Base-by-base conservation (phyloP, 768 basidiomycete species). In the Pleurotus giganteus region DNA sequence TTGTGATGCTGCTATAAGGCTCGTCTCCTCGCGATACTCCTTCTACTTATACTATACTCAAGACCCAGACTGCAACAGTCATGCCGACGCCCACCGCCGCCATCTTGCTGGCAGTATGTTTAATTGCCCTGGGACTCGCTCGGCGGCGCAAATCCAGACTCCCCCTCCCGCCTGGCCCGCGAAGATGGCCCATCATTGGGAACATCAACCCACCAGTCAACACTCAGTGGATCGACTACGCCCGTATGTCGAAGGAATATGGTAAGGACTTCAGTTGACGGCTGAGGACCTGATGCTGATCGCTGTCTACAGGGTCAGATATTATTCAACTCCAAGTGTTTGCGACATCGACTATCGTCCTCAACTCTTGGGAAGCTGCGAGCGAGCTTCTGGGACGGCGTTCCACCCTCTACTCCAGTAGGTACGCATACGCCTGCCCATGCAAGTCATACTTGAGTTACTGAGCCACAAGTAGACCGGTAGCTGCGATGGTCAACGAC, bases 311-410 rank as follows among this genome's bases (percentile, higher is more conserved):
- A 73, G 72, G 63, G 15, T 69, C 67, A 15, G 68, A 68, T 36
- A 61, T 72, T 2, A 39, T 74, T 4, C 66, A 70, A 49, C n/a
- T 71, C 26, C 55, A 65, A 23, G 64, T 63, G 5, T 54, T 68
- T 9, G 71, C 73, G 6, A 61, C 61, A 12, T 59, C 66, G 26
- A 59, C 76, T 17, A 61, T 79, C 26, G 60, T 78, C 6, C 37
- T 79, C 29, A 74, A 74, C 45, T 69, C 67, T 11, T 61, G 65
- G 23, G 58, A 70, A 37, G 65, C 64, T 4, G 74, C 71, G 0
- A 64, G 58, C 9, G 77, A 79, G 1, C 64, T 79, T 0, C 66
- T 79, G 15, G 71, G 74, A 26, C 76, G 73, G 56, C 63, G 71
- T 27, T 73, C 74, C 0, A 43, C 69, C 4, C 71, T 71, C 15